These are phyloP conservation scores for Peronospora destructor DNA, from an alignment of 352 stramenopile species.

Conservation along the genomic window DNA sequence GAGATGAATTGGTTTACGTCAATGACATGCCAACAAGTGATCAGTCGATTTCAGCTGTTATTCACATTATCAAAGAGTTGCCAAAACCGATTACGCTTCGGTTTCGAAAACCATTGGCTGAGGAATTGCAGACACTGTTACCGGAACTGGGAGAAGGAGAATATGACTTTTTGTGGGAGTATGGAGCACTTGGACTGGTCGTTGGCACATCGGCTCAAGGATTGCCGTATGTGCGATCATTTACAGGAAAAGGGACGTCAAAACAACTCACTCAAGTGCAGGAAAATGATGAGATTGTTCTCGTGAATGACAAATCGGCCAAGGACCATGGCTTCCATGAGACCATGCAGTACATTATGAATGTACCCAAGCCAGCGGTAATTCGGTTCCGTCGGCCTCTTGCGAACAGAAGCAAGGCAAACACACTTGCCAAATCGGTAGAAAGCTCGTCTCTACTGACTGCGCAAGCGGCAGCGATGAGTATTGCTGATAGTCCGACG, in stretches of 20 bases:
- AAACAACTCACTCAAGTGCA: conserved; percentile 59
- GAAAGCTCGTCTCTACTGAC: conserved; percentile 17
- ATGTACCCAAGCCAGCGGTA: conserved; percentile 71
- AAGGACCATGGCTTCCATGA: conserved; percentile 56
- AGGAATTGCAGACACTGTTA: conserved; percentile 44
- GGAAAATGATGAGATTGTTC: conserved; percentile 74
- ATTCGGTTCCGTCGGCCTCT: conserved; percentile 55
- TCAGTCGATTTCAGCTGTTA: conserved; percentile 66
- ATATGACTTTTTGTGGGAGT: conserved; percentile 84
- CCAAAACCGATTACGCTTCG: conserved; percentile 74
- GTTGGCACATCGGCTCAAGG: conserved; percentile 48
- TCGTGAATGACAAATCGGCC: conserved; percentile 62
- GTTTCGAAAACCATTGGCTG: conserved; percentile 52
- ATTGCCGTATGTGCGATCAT: conserved; percentile 68
- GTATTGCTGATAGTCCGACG: not conserved
- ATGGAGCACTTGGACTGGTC: conserved; percentile 63
- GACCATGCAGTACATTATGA: conserved; percentile 84
- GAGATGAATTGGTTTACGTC: conserved; percentile 74
- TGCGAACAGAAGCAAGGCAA: conserved; percentile 20
- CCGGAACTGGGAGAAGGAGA: conserved; percentile 52
- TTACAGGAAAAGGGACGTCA: conserved; percentile 76
- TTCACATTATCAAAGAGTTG: conserved; percentile 67
- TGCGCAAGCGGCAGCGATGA: conserved; percentile 23
- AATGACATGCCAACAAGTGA: conserved; percentile 68
- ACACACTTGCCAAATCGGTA: conserved; percentile 3